Conservation (phyloP, 768 basidiomycete species). For the Leccinum rimulosum region DNA sequence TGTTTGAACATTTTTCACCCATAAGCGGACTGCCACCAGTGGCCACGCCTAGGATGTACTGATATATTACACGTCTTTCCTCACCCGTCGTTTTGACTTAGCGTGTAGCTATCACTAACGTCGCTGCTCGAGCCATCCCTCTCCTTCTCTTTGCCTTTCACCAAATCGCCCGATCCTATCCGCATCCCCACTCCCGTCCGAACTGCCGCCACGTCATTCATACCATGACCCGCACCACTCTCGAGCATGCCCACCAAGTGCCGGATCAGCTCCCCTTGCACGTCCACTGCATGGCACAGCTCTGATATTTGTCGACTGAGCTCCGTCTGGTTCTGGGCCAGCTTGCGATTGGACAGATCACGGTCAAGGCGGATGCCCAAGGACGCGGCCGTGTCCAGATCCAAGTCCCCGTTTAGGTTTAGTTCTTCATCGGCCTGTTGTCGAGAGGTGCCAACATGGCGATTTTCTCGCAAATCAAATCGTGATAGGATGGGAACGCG, state of each 20-base stretch:
- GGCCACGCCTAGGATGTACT: too few species aligned
- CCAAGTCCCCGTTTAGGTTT: not conserved
- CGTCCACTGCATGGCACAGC: slow-evolving; percentile 52
- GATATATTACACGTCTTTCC: not conserved
- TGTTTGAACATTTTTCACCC: too few species aligned
- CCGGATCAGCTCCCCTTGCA: slow-evolving; percentile 52
- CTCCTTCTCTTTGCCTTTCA: slow-evolving; percentile 18
- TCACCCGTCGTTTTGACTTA: not conserved
- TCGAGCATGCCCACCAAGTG: slow-evolving; percentile 22
- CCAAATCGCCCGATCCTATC: not conserved
- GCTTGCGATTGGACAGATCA: slow-evolving; percentile 57
- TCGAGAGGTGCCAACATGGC: not conserved
- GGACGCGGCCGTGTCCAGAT: slow-evolving; percentile 1
- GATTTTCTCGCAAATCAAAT: not conserved
- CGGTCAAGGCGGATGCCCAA: slow-evolving; percentile 16
- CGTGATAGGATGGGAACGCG: not conserved
- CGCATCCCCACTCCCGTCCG: not conserved
- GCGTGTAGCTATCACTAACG: not conserved
- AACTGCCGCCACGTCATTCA: not conserved
- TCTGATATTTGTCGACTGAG: slow-evolving; percentile 63
- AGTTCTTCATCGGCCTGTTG: slow-evolving; percentile 2
- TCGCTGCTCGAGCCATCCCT: not conserved
- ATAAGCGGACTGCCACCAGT: too few species aligned
- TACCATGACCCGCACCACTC: not conserved
- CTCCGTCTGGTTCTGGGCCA: slow-evolving; percentile 65